These are phyloP conservation scores for Grifola frondosa DNA, from an alignment of 1,284 basidiomycete genomes.

Conservation along the genomic window DNA sequence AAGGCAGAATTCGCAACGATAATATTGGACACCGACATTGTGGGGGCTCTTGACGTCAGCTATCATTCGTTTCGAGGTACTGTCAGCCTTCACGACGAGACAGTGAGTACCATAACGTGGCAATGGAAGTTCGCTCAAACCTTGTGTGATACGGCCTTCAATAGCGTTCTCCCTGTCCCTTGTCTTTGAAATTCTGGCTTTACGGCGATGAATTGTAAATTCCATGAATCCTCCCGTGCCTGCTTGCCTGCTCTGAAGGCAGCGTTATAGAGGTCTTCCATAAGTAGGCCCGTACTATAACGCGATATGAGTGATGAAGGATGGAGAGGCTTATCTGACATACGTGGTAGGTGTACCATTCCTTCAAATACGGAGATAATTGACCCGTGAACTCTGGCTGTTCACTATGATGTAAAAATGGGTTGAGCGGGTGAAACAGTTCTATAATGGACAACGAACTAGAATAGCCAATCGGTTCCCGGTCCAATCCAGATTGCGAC, in stretches of 20 bases:
- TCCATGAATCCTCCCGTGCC: slow-evolving; percentile 23
- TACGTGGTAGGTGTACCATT: slow-evolving; percentile 27
- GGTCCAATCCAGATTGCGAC: slow-evolving; percentile 23
- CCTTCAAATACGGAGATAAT: slow-evolving; percentile 15
- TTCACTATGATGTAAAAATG: slow-evolving; percentile 8
- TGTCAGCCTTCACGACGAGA: slow-evolving; percentile 19
- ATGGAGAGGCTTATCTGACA: slow-evolving; percentile 1
- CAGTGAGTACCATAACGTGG: slow-evolving; percentile 4
- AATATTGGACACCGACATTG: slow-evolving; percentile 15
- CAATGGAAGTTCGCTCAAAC: slow-evolving; percentile 7
- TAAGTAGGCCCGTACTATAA: slow-evolving; percentile 25
- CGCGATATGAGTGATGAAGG: slow-evolving; percentile 1
- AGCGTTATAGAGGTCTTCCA: slow-evolving; percentile 27
- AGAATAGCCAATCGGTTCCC: slow-evolving; percentile 25
- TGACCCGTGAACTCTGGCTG: slow-evolving; percentile 13
- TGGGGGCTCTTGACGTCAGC: slow-evolving; percentile 26
- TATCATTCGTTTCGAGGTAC: slow-evolving; percentile 8
- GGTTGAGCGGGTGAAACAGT: not conserved
- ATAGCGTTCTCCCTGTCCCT: slow-evolving; percentile 22
- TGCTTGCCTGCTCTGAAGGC: slow-evolving; percentile 17
- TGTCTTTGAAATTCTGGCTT: slow-evolving; percentile 17
- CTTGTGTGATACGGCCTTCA: slow-evolving; percentile 19
- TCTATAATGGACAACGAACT: slow-evolving; percentile 18
- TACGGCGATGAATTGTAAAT: slow-evolving; percentile 25
- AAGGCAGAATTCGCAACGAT: not conserved